Conservation (phyloP, 2,329 filamentous ascomycete genomes). For the Botryotinia globosa region DNA sequence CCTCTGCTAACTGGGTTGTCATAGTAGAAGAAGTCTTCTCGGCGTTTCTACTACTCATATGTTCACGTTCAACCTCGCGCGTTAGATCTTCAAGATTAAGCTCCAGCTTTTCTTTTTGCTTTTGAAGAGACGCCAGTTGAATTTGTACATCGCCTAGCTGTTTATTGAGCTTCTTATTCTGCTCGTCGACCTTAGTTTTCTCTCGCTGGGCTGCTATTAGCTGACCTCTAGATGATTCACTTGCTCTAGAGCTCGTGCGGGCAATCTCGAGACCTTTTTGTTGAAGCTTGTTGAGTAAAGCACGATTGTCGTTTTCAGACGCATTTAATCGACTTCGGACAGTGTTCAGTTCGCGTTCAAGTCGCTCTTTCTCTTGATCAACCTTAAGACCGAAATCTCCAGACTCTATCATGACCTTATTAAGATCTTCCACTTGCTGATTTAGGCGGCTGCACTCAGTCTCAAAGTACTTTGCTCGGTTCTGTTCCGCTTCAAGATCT, state of each 20-base stretch:
- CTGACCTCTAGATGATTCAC: conserved; percentile 76
- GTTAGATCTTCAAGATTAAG: conserved; percentile 87
- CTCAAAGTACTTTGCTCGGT: conserved; percentile 75
- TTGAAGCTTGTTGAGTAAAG: conserved; percentile 93
- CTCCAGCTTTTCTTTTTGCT: conserved; percentile 89
- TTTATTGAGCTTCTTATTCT: conserved; percentile 74
- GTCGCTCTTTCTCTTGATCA: conserved; percentile 89
- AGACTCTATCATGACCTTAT: conserved; percentile 82
- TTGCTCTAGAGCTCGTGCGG: conserved; percentile 80
- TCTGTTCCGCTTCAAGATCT: conserved; percentile 77
- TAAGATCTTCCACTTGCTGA: conserved; percentile 78
- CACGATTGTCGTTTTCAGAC: conserved; percentile 93
- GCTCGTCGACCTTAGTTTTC: conserved; percentile 78
- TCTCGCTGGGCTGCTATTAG: conserved; percentile 75
- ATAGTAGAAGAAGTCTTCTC: conserved; percentile 82
- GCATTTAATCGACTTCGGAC: conserved; percentile 85
- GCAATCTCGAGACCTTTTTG: conserved; percentile 97
- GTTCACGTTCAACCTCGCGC: conserved; percentile 85
- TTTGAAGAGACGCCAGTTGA: conserved; percentile 78
- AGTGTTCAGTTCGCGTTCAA: conserved; percentile 87
- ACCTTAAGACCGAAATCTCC: conserved; percentile 86
- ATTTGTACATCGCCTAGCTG: conserved; percentile 85
- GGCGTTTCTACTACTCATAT: conserved; percentile 83
- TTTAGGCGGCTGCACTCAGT: conserved; percentile 74
- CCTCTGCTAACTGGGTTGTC: conserved; percentile 81